phyloP scores from a whole-genome alignment of 805 yeast species.

The Yamadazyma sp. region DNA sequence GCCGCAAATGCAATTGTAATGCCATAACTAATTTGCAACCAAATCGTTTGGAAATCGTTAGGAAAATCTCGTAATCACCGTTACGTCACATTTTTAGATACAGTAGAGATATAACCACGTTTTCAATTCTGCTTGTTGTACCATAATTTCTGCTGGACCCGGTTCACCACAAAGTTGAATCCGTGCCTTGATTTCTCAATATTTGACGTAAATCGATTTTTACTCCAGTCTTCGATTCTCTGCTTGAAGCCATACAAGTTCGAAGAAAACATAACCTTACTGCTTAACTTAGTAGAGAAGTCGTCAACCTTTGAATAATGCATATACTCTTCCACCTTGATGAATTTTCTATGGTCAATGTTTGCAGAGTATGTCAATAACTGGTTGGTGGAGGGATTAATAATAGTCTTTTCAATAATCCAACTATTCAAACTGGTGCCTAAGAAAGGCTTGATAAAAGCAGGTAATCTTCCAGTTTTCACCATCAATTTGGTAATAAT shows the following conservation, averaged over 20 bases:
- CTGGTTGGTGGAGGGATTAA: constrained; percentile 57
- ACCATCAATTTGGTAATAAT: constrained; percentile 71
- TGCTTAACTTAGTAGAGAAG: constrained; percentile 46
- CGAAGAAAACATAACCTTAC: constrained; percentile 67
- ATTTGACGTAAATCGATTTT: constrained; percentile 65
- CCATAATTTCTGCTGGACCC: constrained; percentile 44
- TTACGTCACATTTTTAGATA: too few relatives aligned
- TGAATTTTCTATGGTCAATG: constrained; percentile 76
- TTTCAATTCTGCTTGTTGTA: too few relatives aligned
- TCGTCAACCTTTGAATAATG: constrained; percentile 45
- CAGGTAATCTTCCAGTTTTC: constrained; percentile 79
- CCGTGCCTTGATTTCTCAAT: constrained; percentile 67
- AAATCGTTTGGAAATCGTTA: too few relatives aligned
- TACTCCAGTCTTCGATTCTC: constrained; percentile 82
- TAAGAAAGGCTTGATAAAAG: constrained; percentile 72
- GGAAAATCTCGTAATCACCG: too few relatives aligned
- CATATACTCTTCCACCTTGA: constrained; percentile 77
- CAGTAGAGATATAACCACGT: too few relatives aligned
- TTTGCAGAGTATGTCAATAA: constrained; percentile 76
- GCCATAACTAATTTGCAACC: too few relatives aligned
- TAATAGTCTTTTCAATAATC: constrained; percentile 76
- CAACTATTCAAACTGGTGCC: constrained; percentile 71
- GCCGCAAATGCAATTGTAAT: too few relatives aligned
- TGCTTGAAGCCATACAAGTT: constrained; percentile 68
- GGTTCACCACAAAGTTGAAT: constrained; percentile 74